Evolutionary conservation across 495 filamentous ascomycete genomes (phyloP), one percentile per base, ranked within the genome.

Genomic region (Staphylotrichum longicolle): DNA sequence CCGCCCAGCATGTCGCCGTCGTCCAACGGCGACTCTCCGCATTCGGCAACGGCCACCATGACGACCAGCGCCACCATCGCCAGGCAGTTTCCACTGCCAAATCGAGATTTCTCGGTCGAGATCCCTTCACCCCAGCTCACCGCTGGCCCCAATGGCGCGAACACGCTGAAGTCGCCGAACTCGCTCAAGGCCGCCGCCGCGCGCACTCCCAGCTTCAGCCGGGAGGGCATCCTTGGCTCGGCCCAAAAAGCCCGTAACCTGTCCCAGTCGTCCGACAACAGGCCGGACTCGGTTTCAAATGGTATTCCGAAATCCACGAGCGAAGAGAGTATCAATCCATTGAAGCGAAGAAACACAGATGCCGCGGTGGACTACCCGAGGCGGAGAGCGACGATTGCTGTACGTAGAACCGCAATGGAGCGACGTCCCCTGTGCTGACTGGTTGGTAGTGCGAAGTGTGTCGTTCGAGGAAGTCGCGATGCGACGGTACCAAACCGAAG

Each of bases 401-500:
- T 89, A 84, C 67, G 86, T 78, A 37, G 55, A 58, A 39, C 56
- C 57, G 39, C 42, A 27, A 53, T 34, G 39, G 14, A 54, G 32
- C 61, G 6, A 6, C 41, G 37, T 57, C 44, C 46, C 37, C 20
- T 32, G 45, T 54, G 52, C 71, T 77, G 64, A 74, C 70, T 49
- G n/a, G 56, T 63, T 52, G 57, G 60, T 69, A 91, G 86, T 93
- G 90, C 76, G 89, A 93, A 70, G 89, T 93, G 57, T 93, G 90
- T 68, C 88, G 90, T 35, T 87, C 89, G 42, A 82, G 90, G 60
- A 93, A 93, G 72, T 91, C 89, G 54, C 81, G 88, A 70, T 93
- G 90, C 70, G 90, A 92, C 68, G 90, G 90, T n/a, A 87, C 82
- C 7, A 86, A 89, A 60, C 89, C 90, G 12, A 91, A 90, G 72